Evolutionary conservation across 1,284 basidiomycete species (phyloP).

Genomic region (Irpex sp.): DNA sequence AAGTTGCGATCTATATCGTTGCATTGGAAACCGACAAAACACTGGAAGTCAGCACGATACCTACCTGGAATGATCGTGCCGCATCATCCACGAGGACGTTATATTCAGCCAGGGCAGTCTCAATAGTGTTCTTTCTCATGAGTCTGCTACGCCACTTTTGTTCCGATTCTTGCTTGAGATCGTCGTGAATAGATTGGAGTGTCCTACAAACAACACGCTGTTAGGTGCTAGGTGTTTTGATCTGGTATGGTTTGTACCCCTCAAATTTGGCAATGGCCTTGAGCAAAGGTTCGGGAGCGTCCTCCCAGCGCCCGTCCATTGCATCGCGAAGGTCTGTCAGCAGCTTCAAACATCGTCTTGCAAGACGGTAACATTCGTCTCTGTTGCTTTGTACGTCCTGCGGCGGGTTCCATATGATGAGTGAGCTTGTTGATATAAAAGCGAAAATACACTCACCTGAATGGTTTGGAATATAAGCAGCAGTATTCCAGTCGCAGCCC

Average conservation of each 20-base stretch:
- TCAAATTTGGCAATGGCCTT: constrained; percentile 43
- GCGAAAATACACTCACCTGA: constrained; percentile 31
- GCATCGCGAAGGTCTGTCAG: constrained; percentile 42
- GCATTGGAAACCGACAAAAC: not conserved
- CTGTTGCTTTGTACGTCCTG: constrained; percentile 33
- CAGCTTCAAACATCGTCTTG: constrained; percentile 40
- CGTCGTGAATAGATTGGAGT: constrained; percentile 16
- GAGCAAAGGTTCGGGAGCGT: constrained; percentile 38
- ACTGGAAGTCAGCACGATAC: not conserved
- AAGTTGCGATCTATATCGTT: constrained; percentile 17
- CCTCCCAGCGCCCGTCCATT: constrained; percentile 44
- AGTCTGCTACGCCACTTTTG: constrained; percentile 21
- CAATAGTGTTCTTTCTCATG: constrained; percentile 19
- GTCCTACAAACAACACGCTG: constrained; percentile 4
- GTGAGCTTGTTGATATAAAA: constrained; percentile 2
- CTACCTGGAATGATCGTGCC: constrained; percentile 21
- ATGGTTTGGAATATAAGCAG: constrained; percentile 44
- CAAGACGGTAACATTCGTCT: constrained; percentile 39
- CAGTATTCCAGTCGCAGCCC: constrained; percentile 37
- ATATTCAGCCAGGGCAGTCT: constrained; percentile 16
- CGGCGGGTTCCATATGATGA: no score
- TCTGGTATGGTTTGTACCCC: constrained; percentile 24
- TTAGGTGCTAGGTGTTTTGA: not conserved
- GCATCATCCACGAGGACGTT: constrained; percentile 19
- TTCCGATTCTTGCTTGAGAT: constrained; percentile 15